Evolutionary conservation across 2,329 filamentous ascomycete species (phyloP), one percentile per base, ranked within the genome.

Genomic region (Mycocentrospora acerina): DNA sequence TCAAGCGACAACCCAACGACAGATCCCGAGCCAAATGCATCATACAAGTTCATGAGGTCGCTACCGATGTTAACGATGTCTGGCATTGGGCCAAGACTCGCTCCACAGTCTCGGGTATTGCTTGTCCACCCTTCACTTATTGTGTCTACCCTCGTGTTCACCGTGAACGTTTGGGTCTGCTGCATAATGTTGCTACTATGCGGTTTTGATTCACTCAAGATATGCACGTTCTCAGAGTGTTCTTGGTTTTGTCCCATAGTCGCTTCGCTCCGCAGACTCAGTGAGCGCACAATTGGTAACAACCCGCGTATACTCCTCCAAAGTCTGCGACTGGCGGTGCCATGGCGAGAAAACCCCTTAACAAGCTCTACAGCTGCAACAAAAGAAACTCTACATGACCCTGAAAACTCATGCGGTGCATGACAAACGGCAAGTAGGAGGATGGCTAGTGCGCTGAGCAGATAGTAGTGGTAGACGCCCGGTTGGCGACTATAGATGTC

Each of bases 301-400:
- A 55, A 33, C 11, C 50, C 50, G 3, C 46, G 45, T 25, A 55
- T 43, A 26, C 45, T 55, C 30, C 48, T 51, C 52, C 52, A 55
- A 12, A 55, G 38, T 14, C 50, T 46, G 9, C 40, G 45, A 38
- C 50, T 53, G 13, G 52, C 49, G 1, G 39, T 49, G 9, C 50
- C 43, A 15, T 50, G 41, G 9, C 37, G 41, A 13, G 52, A 53
- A 13, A 55, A 52, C 4, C 50, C 45, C 29, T 52, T 55, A 6
- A 55, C 47, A 13, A 55, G 40, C 24, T 53, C 47, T 1, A 53
- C 45, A 7, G 47, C 50, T 2, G 50, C 40, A n/a, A 50, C 27
- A 13, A 55, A 55, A 8, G 50, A 25, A 2, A 48, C 41, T 38
- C 50, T 45, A 28, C 52, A 50, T 7, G 43, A 29, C 32, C 49